These are phyloP conservation scores for Cucumis cinereus DNA, from an alignment of 306 rosid species.

Conservation along the genomic window DNA sequence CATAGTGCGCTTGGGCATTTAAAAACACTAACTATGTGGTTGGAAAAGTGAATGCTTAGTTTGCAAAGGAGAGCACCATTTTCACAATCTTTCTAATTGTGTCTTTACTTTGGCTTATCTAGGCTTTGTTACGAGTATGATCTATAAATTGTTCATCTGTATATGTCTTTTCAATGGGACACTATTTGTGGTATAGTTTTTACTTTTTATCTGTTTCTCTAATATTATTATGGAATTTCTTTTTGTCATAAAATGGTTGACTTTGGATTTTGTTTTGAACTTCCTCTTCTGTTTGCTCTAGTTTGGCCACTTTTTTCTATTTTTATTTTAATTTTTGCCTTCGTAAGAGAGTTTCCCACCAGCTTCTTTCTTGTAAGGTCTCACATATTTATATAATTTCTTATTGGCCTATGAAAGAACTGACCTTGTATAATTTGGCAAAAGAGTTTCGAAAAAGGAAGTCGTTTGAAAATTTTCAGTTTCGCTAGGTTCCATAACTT, in stretches of 20 bases:
- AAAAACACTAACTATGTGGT: neutral
- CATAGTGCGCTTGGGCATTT: too few relatives aligned
- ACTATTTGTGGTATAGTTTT: neutral
- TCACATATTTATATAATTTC: neutral
- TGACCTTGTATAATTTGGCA: neutral
- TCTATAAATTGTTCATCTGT: neutral
- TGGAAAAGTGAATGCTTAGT: neutral
- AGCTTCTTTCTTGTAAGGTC: neutral
- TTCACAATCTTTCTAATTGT: neutral
- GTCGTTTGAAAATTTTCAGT: neutral
- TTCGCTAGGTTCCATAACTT: neutral
- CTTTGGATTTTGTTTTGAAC: neutral
- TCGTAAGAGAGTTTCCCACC: neutral
- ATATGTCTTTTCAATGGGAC: neutral
- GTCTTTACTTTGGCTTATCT: neutral
- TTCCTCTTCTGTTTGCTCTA: neutral
- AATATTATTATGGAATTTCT: neutral
- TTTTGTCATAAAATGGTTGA: neutral
- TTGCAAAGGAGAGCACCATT: neutral
- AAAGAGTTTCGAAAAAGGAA: neutral
- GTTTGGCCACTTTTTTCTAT: neutral
- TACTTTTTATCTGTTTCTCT: neutral
- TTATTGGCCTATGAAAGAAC: neutral
- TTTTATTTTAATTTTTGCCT: neutral
- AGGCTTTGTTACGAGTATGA: neutral